These are phyloP conservation scores for Coprinellus micaceus DNA, from an alignment of 768 basidiomycete species.

Conservation along the genomic window DNA sequence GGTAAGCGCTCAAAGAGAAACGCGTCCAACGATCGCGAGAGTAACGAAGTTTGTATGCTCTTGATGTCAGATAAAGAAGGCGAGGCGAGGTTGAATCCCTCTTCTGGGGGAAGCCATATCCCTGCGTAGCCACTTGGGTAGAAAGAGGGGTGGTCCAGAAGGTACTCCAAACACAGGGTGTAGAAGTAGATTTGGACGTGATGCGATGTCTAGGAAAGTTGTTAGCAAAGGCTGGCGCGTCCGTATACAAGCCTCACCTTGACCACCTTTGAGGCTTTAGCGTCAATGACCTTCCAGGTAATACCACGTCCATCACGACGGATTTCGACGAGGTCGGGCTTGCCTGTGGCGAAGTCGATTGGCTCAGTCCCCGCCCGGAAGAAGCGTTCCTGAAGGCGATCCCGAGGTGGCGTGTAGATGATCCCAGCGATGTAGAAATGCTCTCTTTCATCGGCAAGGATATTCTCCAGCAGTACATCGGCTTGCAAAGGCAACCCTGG, in stretches of 20 bases:
- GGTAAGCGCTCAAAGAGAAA: conserved; percentile 45
- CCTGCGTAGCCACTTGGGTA: conserved; percentile 32
- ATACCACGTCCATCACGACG: conserved; percentile 28
- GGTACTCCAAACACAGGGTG: conserved; percentile 37
- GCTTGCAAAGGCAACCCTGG: conserved; percentile 33
- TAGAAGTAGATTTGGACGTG: conserved; percentile 53
- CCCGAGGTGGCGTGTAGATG: conserved; percentile 40
- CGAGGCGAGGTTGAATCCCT: conserved; percentile 27
- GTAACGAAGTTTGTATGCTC: conserved; percentile 34
- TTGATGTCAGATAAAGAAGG: conserved; percentile 39
- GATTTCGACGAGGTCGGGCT: conserved; percentile 49
- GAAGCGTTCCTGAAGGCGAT: conserved; percentile 31
- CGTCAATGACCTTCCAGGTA: conserved; percentile 48
- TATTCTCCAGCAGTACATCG: conserved; percentile 34
- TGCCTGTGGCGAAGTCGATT: conserved; percentile 42
- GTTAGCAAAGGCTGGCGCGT: neutral
- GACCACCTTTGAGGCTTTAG: conserved; percentile 44
- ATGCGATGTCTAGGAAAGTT: conserved; percentile 39
- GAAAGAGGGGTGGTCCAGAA: conserved; percentile 35
- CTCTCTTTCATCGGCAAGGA: conserved; percentile 38
- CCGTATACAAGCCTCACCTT: conserved; percentile 32
- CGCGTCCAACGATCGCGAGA: conserved; percentile 38
- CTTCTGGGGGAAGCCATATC: conserved; percentile 45
- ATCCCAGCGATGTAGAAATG: conserved; percentile 46
- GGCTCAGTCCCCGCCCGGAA: conserved; percentile 25